phyloP scores from a whole-genome alignment of 2,329 filamentous ascomycete species.

The Fusarium cyanostomum region DNA sequence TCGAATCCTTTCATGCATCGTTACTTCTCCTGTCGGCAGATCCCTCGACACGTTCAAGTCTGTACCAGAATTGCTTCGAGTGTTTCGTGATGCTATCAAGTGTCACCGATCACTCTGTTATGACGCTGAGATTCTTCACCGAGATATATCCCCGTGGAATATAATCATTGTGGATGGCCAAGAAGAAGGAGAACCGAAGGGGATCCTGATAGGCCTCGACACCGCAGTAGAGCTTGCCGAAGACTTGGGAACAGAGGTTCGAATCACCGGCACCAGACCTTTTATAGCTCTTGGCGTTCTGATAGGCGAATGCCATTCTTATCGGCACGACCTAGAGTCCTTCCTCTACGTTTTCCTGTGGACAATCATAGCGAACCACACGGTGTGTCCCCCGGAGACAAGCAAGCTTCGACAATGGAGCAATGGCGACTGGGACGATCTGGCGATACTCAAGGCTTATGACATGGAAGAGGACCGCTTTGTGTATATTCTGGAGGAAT shows the following conservation, averaged over 20 bases:
- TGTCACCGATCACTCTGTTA: constrained; percentile 48
- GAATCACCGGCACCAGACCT: constrained; percentile 35
- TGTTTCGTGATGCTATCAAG: constrained; percentile 47
- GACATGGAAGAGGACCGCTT: constrained; percentile 15
- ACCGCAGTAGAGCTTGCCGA: constrained; percentile 19
- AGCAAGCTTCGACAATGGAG: not conserved
- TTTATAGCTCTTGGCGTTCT: constrained; percentile 42
- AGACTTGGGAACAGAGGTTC: constrained; percentile 8
- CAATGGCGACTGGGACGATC: not conserved
- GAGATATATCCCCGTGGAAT: constrained; percentile 52
- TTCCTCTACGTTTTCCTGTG: constrained; percentile 40
- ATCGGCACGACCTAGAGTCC: constrained; percentile 40
- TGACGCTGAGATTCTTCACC: constrained; percentile 48
- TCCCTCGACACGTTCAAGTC: constrained; percentile 28
- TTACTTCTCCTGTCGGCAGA: constrained; percentile 36
- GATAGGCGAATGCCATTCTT: constrained; percentile 24
- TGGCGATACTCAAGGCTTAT: not conserved
- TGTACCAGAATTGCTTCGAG: constrained; percentile 45
- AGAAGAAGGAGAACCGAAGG: constrained; percentile 35
- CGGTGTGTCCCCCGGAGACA: not conserved
- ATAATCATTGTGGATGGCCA: constrained; percentile 46
- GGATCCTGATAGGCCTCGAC: constrained; percentile 38
- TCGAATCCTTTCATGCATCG: constrained; percentile 27
- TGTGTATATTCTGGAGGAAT: constrained; percentile 28
- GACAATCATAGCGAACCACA: constrained; percentile 6